phyloP scores from a whole-genome alignment of 441 rosid genomes.

The Daphne laureola region DNA sequence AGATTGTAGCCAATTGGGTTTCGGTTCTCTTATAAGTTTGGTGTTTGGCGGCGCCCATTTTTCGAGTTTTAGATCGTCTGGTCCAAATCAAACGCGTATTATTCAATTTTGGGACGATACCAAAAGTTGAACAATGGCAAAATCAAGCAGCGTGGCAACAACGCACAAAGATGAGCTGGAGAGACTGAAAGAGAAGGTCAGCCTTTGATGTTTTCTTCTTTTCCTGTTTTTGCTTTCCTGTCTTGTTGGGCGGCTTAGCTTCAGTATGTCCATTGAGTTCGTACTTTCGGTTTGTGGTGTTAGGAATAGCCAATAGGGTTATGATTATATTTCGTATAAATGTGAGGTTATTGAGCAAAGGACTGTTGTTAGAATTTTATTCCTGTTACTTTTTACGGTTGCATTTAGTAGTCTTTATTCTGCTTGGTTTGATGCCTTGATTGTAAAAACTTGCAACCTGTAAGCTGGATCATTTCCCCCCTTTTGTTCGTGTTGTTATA shows the following conservation, averaged over 20 bases:
- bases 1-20: no score
- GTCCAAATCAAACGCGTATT: constrained; percentile 13
- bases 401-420: neutral
- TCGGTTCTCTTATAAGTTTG: neutral
- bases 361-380: no score
- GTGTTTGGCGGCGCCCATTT: neutral
- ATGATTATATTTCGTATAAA: no score
- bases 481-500: neutral
- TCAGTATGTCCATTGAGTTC: neutral
- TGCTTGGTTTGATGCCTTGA: neutral
- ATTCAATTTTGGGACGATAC: constrained; percentile 10
- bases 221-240: neutral
- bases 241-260: neutral
- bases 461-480: neutral
- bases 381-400: no score
- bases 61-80: constrained; percentile 23
- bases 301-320: neutral
- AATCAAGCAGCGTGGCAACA: constrained; percentile 39
- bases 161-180: constrained; percentile 67
- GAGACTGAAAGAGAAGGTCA: constrained; percentile 61
- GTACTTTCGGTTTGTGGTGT: neutral
- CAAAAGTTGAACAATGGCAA: constrained; percentile 17
- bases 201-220: neutral
- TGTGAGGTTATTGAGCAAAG: no score
- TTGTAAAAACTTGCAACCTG: neutral